phyloP scores from a whole-genome alignment of 2,329 filamentous ascomycete species.

The Herpotrichia juniperi region DNA sequence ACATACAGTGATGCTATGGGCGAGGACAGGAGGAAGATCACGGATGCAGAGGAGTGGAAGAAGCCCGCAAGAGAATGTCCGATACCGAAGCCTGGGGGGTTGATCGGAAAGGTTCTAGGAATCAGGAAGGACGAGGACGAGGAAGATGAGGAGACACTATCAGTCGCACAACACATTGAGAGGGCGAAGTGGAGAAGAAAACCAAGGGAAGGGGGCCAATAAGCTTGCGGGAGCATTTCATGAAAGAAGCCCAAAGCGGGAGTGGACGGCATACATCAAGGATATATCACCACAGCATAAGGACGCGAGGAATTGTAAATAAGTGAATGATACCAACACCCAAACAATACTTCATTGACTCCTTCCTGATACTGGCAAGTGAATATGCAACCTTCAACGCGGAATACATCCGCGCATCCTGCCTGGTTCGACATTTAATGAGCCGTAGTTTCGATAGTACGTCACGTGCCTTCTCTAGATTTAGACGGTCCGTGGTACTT shows the following conservation, averaged over 20 bases:
- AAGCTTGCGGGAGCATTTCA: not conserved
- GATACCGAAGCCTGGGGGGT: conserved; percentile 84
- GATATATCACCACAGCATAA: not conserved
- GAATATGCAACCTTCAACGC: no score
- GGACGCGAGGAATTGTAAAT: no score
- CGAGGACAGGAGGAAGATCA: conserved; percentile 22
- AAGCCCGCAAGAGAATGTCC: conserved; percentile 75
- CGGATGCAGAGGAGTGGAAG: conserved; percentile 24
- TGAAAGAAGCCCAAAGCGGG: no score
- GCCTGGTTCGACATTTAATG: no score
- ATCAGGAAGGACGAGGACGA: conserved; percentile 56
- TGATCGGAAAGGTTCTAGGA: conserved; percentile 77
- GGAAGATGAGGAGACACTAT: conserved; percentile 17
- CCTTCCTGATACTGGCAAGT: no score
- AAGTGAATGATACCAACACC: no score
- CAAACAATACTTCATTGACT: no score
- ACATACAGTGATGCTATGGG: conserved; percentile 25
- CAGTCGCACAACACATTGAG: conserved; percentile 11
- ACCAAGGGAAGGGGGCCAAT: not conserved
- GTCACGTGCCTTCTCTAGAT: no score
- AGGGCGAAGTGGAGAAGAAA: conserved; percentile 6
- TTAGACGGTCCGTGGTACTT: no score
- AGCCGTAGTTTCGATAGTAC: no score
- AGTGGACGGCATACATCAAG: no score
- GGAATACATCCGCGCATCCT: no score